Conservation (phyloP, 2,329 filamentous ascomycete genomes). For the Hirsutella minnesotensis region DNA sequence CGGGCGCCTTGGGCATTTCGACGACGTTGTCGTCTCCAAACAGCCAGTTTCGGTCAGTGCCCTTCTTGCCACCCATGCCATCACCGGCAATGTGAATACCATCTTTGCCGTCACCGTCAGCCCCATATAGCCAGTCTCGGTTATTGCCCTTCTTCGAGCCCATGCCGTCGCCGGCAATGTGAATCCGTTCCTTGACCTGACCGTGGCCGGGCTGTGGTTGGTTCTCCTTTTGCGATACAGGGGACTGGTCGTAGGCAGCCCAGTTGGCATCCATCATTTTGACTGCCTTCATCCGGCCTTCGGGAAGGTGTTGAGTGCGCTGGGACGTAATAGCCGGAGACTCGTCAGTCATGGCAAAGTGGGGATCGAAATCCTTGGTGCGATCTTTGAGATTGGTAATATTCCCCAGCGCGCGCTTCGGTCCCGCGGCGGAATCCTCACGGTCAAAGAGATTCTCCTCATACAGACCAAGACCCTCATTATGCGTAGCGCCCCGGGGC, state of each 20-base stretch:
- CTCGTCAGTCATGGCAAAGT: slow-evolving; percentile 66
- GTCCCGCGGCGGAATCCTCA: slow-evolving; percentile 30
- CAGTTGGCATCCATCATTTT: slow-evolving; percentile 62
- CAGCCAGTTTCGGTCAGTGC: slow-evolving; percentile 43
- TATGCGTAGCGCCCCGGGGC: slow-evolving; percentile 45
- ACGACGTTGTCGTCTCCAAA: slow-evolving; percentile 36
- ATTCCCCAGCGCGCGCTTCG: slow-evolving; percentile 42
- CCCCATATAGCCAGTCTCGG: slow-evolving; percentile 48
- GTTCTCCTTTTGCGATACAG: slow-evolving; percentile 40
- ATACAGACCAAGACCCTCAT: slow-evolving; percentile 60
- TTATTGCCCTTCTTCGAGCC: slow-evolving; percentile 44
- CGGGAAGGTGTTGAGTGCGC: slow-evolving; percentile 32
- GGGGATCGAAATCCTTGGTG: slow-evolving; percentile 62
- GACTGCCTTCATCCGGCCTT: slow-evolving; percentile 55
- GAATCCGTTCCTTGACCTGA: slow-evolving; percentile 24
- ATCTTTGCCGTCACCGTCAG: slow-evolving; percentile 33
- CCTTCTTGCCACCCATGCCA: slow-evolving; percentile 52
- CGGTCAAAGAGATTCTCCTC: slow-evolving; percentile 62
- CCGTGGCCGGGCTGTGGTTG: slow-evolving; percentile 30
- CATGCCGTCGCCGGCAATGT: slow-evolving; percentile 54
- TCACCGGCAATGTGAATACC: slow-evolving; percentile 39
- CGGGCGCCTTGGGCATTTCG: slow-evolving; percentile 17
- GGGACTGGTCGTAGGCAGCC: slow-evolving; percentile 43
- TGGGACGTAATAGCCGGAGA: slow-evolving; percentile 36
- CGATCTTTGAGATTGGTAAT: slow-evolving; percentile 65